phyloP scores from a whole-genome alignment of 2,329 filamentous ascomycete genomes.

The Cyphellophora attinorum region DNA sequence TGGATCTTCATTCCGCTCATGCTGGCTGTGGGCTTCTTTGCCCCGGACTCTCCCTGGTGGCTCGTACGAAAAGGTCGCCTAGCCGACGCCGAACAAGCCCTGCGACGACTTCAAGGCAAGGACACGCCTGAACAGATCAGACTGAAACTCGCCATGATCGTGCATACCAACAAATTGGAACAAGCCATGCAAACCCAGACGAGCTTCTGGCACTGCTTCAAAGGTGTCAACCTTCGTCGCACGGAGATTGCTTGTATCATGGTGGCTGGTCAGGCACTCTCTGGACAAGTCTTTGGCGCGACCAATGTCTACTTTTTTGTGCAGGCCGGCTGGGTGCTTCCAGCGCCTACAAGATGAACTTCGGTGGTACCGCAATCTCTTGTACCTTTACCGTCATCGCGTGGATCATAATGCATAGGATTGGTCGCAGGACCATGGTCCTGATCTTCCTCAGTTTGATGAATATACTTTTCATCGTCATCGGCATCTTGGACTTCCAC shows the following conservation, averaged over 20 bases:
- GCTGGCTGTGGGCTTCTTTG: conserved; percentile 34
- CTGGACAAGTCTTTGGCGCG: conserved; percentile 53
- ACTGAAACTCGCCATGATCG: conserved; percentile 26
- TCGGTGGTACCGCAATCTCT: conserved; percentile 40
- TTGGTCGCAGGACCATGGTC: conserved; percentile 20
- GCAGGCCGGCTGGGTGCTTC: conserved; percentile 25
- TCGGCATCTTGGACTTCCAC: conserved; percentile 22
- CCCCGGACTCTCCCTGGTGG: conserved; percentile 43
- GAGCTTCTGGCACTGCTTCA: conserved; percentile 75
- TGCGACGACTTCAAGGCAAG: conserved; percentile 25
- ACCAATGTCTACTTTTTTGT: conserved; percentile 52
- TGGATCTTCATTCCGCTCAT: conserved; percentile 6
- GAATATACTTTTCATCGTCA: conserved; percentile 21
- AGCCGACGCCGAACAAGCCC: conserved; percentile 33
- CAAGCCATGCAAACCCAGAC: conserved; percentile 8
- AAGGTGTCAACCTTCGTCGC: conserved; percentile 65
- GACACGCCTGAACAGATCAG: conserved; percentile 29
- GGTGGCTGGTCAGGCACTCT: conserved; percentile 55
- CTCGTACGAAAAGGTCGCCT: conserved; percentile 34
- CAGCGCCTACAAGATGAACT: conserved; percentile 28
- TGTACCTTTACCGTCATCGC: conserved; percentile 40
- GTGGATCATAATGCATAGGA: conserved; percentile 31
- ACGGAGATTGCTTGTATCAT: conserved; percentile 63
- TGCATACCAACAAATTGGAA: conserved; percentile 26
- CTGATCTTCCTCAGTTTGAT: conserved; percentile 50